Conservation (phyloP, 208 protist genomes). For the Blastocrithidia nonstop region DNA sequence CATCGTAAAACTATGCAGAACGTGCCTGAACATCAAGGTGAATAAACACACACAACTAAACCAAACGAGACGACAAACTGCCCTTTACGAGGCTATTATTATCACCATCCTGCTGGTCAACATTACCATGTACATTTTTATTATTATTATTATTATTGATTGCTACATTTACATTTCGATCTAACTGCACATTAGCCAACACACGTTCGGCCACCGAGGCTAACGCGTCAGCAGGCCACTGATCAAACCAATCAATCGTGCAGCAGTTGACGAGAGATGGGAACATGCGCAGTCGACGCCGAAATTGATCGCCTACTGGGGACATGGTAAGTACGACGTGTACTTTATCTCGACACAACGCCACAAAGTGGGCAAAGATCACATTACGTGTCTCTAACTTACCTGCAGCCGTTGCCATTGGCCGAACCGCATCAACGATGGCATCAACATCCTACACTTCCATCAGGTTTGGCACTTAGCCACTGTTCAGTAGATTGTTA, state of each 20-base stretch:
- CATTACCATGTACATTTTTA: too few species aligned
- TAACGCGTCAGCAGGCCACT: constrained; percentile 92
- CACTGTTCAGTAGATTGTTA: constrained; percentile 96
- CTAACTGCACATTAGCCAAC: constrained; percentile 28
- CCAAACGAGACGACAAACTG: constrained; percentile 40
- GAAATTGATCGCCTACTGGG: constrained; percentile 92
- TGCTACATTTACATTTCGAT: too few species aligned
- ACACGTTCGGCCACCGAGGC: constrained; percentile 74
- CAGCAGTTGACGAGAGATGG: constrained; percentile 96
- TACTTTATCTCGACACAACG: constrained; percentile 89
- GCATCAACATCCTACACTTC: constrained; percentile 88
- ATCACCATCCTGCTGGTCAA: too few species aligned
- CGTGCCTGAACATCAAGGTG: constrained; percentile 78
- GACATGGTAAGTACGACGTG: constrained; percentile 94
- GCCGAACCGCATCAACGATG: constrained; percentile 85
- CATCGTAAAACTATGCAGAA: constrained; percentile 87
- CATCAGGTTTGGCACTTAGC: constrained; percentile 96
- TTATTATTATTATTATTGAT: too few species aligned
- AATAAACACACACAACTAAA: constrained; percentile 83
- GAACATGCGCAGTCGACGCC: constrained; percentile 91
- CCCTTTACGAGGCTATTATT: constrained; percentile 28
- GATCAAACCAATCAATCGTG: constrained; percentile 96
- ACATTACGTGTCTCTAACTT: constrained; percentile 87
- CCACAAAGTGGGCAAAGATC: constrained; percentile 89
- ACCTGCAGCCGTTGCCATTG: constrained; percentile 71